Base-by-base conservation (phyloP, 1,284 basidiomycete species). In the Cystobasidiaceae sp. region DNA sequence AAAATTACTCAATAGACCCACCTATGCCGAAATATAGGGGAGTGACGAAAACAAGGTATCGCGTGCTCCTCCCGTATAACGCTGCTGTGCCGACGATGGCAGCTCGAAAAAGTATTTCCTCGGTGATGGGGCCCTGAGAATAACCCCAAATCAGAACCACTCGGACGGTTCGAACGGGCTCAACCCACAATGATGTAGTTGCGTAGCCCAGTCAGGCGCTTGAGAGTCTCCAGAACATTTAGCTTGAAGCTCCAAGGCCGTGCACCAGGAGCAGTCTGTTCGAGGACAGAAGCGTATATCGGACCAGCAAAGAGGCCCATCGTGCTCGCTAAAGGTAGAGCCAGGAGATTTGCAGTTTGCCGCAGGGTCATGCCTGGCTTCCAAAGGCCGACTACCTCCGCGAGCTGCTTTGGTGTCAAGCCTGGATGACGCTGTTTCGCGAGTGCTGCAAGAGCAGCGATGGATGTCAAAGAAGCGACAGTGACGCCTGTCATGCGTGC, bases 101-200 rank as follows among this genome's bases (percentile, higher is more conserved):
- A 0, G 87, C 86, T 27, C 96, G 82, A 75, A 97, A 98, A 2
- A 93, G 89, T 25, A 97, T 72, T 75, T 98, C 94, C 78, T 98
- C 94, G 0, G 93, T 93, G 33, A 92, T 75, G 0, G 94, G 94
- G 0, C 85, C 93, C 89, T 93, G 69, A 0, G 32, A 50, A 28
- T 41, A 30, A 45, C 13, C 48, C 27, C 48, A 8, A 25, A 41
- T 27, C 30, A 30, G 19, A 52, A 15, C 32, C 17, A 30, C 15
- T 25, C 15, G 34, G 19, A 19, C 49, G 39, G 15, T 19, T 65
- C 50, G 46, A 28, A 41, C 54, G 52, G 39, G 17, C 6, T 15
- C n/a, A n/a, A 82, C 87, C 64, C 72, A 91, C 92, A 30, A 88
- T 77, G 37, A 89, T 71, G 74, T 85, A 92, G 75, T 93, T 97